Percentiles rank a stretch among this genome's conserved stretches.
Evolutionary conservation across 805 yeast genomes (phyloP).

Genomic region (Dipodascus geniculatus): DNA sequence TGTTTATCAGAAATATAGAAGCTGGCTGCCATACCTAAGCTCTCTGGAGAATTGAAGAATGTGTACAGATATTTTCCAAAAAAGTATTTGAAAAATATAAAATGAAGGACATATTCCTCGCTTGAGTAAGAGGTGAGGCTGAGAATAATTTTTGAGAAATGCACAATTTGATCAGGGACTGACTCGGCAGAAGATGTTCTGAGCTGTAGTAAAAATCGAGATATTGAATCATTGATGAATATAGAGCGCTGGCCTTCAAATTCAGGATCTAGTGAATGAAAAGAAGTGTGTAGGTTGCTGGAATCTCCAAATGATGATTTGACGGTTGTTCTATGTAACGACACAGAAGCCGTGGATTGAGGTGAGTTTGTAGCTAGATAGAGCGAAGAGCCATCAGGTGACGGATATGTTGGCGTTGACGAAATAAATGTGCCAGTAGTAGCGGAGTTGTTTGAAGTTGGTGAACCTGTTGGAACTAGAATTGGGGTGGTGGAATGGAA

Average conservation of each 20-base stretch:
- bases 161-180: constrained; percentile 11
- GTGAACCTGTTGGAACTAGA: background rate
- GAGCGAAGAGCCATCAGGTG: background rate
- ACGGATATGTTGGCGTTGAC: constrained; percentile 8
- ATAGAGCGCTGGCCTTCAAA: constrained; percentile 3
- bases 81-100: constrained; percentile 14
- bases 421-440: constrained; percentile 7
- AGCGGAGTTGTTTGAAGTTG: background rate
- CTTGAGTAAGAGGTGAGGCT: background rate
- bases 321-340: background rate
- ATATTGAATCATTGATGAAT: constrained; percentile 7
- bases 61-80: constrained; percentile 11
- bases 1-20: constrained; percentile 15
- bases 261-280: constrained; percentile 7
- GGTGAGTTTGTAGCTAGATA: background rate
- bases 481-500: background rate
- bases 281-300: constrained; percentile 3
- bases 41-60: constrained; percentile 15
- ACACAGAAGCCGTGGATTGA: background rate
- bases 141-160: constrained; percentile 8
- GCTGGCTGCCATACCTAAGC: constrained; percentile 13
- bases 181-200: constrained; percentile 11
- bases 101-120: constrained; percentile 5
- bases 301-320: background rate
- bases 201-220: constrained; percentile 9